phyloP scores from a whole-genome alignment of 371 early-diverging fungal species.

The Rhizopus arrhizus region DNA sequence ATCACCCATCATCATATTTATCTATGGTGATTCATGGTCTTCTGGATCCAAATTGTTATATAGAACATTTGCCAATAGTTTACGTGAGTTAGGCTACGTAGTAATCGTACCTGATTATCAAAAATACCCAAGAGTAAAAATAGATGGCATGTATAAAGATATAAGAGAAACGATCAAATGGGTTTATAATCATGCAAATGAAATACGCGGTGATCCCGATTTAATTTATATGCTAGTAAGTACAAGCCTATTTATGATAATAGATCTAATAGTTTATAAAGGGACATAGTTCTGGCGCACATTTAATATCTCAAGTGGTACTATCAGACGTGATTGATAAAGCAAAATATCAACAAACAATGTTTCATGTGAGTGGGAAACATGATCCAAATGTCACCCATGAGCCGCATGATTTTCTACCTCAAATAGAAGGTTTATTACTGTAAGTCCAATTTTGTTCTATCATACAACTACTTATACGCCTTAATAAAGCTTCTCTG shows the following conservation, averaged over 20 bases:
- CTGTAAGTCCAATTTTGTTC: constrained; percentile 36
- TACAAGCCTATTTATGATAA: background rate
- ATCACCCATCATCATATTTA: constrained; percentile 69
- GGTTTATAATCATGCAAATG: constrained; percentile 52
- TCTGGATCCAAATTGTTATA: constrained; percentile 65
- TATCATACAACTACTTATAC: background rate
- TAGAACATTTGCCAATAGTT: constrained; percentile 62
- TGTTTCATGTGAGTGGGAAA: constrained; percentile 19
- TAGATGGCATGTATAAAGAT: constrained; percentile 66
- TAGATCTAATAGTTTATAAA: constrained; percentile 11
- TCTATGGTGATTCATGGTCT: constrained; percentile 78
- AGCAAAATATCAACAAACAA: constrained; percentile 20
- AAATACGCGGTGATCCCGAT: constrained; percentile 54
- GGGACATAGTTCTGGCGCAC: constrained; percentile 64
- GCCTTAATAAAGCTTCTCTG: constrained; percentile 39
- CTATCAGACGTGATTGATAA: constrained; percentile 42
- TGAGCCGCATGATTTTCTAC: constrained; percentile 38
- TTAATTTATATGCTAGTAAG: constrained; percentile 63
- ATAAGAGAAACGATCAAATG: constrained; percentile 65
- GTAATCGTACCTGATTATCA: constrained; percentile 78
- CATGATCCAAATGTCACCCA: constrained; percentile 24
- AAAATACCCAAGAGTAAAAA: constrained; percentile 64
- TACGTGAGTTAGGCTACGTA: constrained; percentile 68
- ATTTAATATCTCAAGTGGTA: constrained; percentile 44
- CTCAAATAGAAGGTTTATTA: constrained; percentile 58